Evolutionary conservation across 306 rosid species (phyloP), one percentile per base, ranked within the genome.

Genomic region (Cucurbita maxima): DNA sequence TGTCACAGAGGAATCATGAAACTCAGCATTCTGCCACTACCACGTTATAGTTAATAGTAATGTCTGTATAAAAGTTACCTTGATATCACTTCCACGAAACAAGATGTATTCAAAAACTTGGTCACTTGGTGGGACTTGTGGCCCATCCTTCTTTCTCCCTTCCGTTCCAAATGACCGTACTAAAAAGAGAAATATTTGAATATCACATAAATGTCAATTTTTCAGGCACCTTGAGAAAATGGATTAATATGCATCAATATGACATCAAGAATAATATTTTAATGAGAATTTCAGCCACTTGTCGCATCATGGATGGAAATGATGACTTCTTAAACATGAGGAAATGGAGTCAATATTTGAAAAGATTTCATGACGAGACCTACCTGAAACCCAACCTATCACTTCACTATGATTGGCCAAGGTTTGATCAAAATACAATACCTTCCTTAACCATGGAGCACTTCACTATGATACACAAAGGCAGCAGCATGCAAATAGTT

Each of bases 121-220:
- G 81, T 90, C 98, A 38, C 94, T 83, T 4, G 97, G 89, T 30
- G 90, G 94, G 76, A 94, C 82, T 81, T 90, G 97, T 16, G 75
- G 92, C 55, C 98, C 98, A 74, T 94, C 98, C 74, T 88, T 89
- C 79, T 94, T 94, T 78, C 98, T 85, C 72, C 98, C 98, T 83
- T 94, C 98, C 8, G 98, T 90, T 75, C 98, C 98, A 73, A 90
- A 94, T 52, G 98, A 94, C 15, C 95, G 87, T 50, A 94, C 98
- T 93, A 88, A 82, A 82, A 73, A 62, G 76, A n/a, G 64, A 82
- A 82, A 76, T 22, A 5, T 47, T 41, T 69, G 11, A 11, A 53
- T 50, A 75, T 62, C 60, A 72, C 64, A 83, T 41, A 37, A 77
- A 36, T 53, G 50, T 38, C 50, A 66, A 62, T 38, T 20, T 37